Evolutionary conservation across 257 asterid genomes (phyloP).

Genomic region (Ajuga chamaepitys): DNA sequence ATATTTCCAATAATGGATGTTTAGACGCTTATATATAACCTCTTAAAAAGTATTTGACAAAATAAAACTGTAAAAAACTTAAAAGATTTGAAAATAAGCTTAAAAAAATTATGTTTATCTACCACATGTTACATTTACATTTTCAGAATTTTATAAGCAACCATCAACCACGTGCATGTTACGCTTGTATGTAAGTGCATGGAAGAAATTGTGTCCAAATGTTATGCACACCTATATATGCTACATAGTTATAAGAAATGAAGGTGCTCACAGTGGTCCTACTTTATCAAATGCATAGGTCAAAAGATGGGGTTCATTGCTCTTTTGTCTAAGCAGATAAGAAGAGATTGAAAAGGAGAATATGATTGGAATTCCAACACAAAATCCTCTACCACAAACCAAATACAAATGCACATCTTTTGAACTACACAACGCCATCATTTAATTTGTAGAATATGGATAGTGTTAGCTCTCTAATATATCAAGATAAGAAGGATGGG

Average conservation of each 20-base stretch:
- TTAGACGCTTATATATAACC: too few species aligned
- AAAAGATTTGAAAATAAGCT: too few species aligned
- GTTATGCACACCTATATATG: neutral
- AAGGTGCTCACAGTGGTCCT: neutral
- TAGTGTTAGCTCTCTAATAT: neutral
- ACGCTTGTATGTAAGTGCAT: neutral
- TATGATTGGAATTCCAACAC: constrained; percentile 30
- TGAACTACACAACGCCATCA: neutral
- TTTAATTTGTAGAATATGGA: too few species aligned
- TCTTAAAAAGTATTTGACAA: too few species aligned
- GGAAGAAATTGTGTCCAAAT: neutral
- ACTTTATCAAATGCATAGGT: neutral
- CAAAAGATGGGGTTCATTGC: constrained; percentile 14
- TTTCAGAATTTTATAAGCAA: too few species aligned
- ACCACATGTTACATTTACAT: too few species aligned
- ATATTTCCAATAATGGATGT: too few species aligned
- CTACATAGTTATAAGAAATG: neutral
- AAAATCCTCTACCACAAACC: constrained; percentile 16
- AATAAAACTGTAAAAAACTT: too few species aligned
- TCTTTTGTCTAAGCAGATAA: neutral
- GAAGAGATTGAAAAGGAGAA: neutral
- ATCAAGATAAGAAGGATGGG: too few species aligned
- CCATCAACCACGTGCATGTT: too few species aligned
- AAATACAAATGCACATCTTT: neutral
- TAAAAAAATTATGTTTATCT: too few species aligned